Percentiles rank a stretch among this genome's conserved stretches.
phyloP scores from a whole-genome alignment of 306 rosid species.

The Acacia melanoxylon region DNA sequence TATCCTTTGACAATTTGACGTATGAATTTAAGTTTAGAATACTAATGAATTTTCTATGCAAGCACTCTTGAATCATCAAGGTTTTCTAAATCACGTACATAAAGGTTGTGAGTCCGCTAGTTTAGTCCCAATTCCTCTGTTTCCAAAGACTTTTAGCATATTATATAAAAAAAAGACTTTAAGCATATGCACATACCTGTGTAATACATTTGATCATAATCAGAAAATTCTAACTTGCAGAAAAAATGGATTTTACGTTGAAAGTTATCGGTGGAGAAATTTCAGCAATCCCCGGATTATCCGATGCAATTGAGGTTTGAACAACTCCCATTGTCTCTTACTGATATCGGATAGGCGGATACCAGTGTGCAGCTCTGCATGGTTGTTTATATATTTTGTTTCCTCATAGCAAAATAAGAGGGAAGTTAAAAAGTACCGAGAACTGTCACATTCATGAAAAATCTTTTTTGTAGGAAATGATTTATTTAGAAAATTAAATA shows the following conservation, averaged over 20 bases:
- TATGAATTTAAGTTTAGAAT: neutral
- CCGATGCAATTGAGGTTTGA: slow-evolving; percentile 80
- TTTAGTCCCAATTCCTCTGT: slow-evolving; percentile 11
- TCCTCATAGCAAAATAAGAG: neutral
- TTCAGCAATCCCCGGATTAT: slow-evolving; percentile 85
- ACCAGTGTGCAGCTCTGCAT: slow-evolving; percentile 16
- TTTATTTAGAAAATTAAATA: neutral
- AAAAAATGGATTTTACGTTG: slow-evolving; percentile 84
- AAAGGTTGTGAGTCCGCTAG: neutral
- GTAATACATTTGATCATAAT: slow-evolving; percentile 23
- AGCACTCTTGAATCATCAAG: neutral
- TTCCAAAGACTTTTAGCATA: neutral
- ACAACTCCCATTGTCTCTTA: slow-evolving; percentile 21
- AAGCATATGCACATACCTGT: slow-evolving; percentile 3
- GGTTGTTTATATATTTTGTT: slow-evolving; percentile 6
- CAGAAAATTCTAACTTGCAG: slow-evolving; percentile 48
- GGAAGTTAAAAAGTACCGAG: neutral
- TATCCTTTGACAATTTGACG: neutral
- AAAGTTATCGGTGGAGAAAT: slow-evolving; percentile 94
- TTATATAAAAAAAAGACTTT: too few relatives aligned
- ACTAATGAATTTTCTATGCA: neutral
- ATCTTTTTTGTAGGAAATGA: neutral
- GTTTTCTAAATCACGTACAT: neutral
- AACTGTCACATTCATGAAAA: neutral
- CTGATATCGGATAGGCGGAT: slow-evolving; percentile 13